Evolutionary conservation across 1,284 basidiomycete genomes (phyloP), one percentile per base, ranked within the genome.

Genomic region (Ganoderma multipileum): DNA sequence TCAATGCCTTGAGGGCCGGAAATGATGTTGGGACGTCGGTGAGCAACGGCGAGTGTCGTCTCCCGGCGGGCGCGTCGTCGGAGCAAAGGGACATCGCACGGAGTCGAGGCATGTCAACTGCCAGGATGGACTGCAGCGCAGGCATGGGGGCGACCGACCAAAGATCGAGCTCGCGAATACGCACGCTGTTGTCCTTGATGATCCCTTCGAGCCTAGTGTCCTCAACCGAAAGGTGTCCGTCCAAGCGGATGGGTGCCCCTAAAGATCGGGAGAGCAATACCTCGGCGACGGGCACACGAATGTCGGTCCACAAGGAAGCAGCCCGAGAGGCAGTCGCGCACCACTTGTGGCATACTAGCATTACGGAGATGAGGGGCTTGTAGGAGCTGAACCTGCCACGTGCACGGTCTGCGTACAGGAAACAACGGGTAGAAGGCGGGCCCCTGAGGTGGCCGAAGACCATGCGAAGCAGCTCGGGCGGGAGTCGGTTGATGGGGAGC

Each of bases 291-390:
- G 36, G n/a, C 55, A 9, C 7, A 18, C 38, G 7, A 18, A 58
- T 58, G 20, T 58, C 55, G 6, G 55, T 58, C 55, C 55, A 58
- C 20, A 58, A 38, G 33, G 30, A 58, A n/a, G 55, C 55, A 12
- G 55, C 33, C 33, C 23, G 4, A 11, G 18, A 58, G 33, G 55
- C 55, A 3, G 12, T 38, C 2, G 33, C 2, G 8, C 36, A 8
- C 55, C 55, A 58, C 9, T 58, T 58, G 55, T 33, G 30, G 33
- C 55, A 58, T 2, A 58, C 55, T 4, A 58, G 33, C 55, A 58
- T 58, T 7, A 20, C 33, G 9, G 55, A 18, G 33, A 38, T 36
- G 33, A 58, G 55, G 12, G 33, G 55, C 20, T 58, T 38, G 20
- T 58, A 58, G 52, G 52, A 18, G 28, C 3, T 23, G 16, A 30